phyloP scores from a whole-genome alignment of 495 filamentous ascomycete genomes.

The Bryoglossum gracile region DNA sequence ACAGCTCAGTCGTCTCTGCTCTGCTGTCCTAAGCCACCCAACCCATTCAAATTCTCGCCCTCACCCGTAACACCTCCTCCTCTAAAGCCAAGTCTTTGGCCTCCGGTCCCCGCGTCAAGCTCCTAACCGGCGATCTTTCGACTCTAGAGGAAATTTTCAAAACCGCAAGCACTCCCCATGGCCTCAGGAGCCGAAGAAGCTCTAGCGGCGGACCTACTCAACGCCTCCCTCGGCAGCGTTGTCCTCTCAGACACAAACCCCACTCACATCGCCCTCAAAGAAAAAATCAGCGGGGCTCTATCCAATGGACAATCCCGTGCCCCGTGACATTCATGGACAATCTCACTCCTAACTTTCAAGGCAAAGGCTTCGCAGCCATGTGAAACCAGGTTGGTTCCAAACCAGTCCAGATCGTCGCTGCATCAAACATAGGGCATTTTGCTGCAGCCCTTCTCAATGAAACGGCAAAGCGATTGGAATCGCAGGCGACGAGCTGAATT shows the following conservation, averaged over 20 bases:
- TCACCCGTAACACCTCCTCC: slow-evolving; percentile 58
- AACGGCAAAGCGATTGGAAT: slow-evolving; percentile 33
- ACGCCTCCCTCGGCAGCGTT: too few relatives aligned
- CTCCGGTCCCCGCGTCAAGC: slow-evolving; percentile 26
- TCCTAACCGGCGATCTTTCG: slow-evolving; percentile 17
- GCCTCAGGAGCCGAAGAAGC: slow-evolving; percentile 50
- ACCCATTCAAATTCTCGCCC: slow-evolving; percentile 53
- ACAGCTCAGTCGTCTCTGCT: slow-evolving; percentile 49
- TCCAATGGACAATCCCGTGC: slow-evolving; percentile 57
- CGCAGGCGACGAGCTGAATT: slow-evolving; percentile 40
- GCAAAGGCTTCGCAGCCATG: slow-evolving; percentile 53
- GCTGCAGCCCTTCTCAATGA: too few relatives aligned
- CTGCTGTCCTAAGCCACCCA: slow-evolving; percentile 38
- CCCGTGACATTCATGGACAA: slow-evolving; percentile 66
- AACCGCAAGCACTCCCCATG: slow-evolving; percentile 38
- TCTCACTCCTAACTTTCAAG: slow-evolving; percentile 47
- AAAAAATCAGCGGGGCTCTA: slow-evolving; percentile 28
- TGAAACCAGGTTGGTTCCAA: slow-evolving; percentile 38
- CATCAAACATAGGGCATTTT: slow-evolving; percentile 57
- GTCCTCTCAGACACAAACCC: slow-evolving; percentile 59
- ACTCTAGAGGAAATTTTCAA: slow-evolving; percentile 33
- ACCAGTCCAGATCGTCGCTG: slow-evolving; percentile 48
- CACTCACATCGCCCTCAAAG: slow-evolving; percentile 59
- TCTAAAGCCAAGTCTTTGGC: slow-evolving; percentile 45
- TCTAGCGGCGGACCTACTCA: slow-evolving; percentile 52